These are phyloP conservation scores for Blepharisma stoltei DNA, from an alignment of 73 alveolate species.

Conservation along the genomic window DNA sequence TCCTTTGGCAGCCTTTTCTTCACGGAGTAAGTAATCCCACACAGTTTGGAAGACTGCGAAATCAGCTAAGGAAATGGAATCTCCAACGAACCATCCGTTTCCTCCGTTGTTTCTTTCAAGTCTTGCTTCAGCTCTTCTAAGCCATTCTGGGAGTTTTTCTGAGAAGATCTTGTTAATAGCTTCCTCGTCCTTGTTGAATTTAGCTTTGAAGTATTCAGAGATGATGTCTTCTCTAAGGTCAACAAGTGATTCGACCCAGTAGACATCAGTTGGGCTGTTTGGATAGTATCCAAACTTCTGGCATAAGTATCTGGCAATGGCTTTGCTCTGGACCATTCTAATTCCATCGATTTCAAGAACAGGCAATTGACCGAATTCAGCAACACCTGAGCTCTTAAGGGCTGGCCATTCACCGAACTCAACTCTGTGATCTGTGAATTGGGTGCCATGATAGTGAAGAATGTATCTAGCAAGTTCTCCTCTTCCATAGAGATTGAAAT, in stretches of 20 bases:
- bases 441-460: slow-evolving; percentile 47
- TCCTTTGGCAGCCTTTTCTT: not conserved
- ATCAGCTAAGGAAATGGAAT: slow-evolving; percentile 9
- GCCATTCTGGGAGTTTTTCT: not conserved
- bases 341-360: slow-evolving; percentile 64
- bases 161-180: not conserved
- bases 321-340: slow-evolving; percentile 48
- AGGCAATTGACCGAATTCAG: slow-evolving; percentile 63
- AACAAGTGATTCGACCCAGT: slow-evolving; percentile 53
- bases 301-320: slow-evolving; percentile 65
- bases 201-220: not conserved
- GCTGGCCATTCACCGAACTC: slow-evolving; percentile 2
- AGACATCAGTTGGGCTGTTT: slow-evolving; percentile 54
- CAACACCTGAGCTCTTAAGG: slow-evolving; percentile 29
- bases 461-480: slow-evolving; percentile 65
- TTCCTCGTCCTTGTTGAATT: not conserved
- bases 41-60: not conserved
- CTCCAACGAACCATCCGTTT: slow-evolving; percentile 20
- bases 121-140: slow-evolving; percentile 16
- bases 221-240: slow-evolving; percentile 32
- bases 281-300: slow-evolving; percentile 56
- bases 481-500: slow-evolving; percentile 57
- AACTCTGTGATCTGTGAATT: slow-evolving; percentile 45
- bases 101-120: not conserved
- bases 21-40: not conserved